These are phyloP conservation scores for Gracilaria gracilis DNA, from an alignment of 23 red algal species.

Conservation along the genomic window DNA sequence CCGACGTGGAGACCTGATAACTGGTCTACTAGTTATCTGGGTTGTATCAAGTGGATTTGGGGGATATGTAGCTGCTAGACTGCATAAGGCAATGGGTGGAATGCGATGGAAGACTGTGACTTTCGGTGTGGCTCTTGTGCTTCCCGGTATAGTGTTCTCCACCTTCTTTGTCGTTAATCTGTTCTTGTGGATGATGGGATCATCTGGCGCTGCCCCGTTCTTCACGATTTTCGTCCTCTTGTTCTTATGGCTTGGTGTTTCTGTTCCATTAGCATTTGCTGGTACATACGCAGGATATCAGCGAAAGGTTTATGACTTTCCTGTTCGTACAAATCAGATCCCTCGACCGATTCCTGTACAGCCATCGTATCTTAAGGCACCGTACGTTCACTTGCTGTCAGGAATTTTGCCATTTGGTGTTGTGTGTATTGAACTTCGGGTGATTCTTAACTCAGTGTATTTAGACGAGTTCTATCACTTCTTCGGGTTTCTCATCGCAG, in stretches of 20 bases:
- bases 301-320: conserved; percentile 76
- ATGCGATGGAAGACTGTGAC: conserved; percentile 72
- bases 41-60: conserved; percentile 67
- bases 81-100: conserved; percentile 86
- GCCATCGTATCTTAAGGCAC: conserved; percentile 59
- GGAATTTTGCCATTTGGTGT: conserved; percentile 91
- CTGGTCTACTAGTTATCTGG: conserved; percentile 80
- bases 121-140: conserved; percentile 70
- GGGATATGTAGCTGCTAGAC: conserved; percentile 81
- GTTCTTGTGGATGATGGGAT: conserved; percentile 85
- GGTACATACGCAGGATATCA: conserved; percentile 83
- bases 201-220: conserved; percentile 85
- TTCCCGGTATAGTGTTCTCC: conserved; percentile 82
- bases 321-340: conserved; percentile 94
- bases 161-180: conserved; percentile 89
- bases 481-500: conserved; percentile 85
- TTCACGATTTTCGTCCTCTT: conserved; percentile 76
- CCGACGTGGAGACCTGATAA: conserved; percentile 84
- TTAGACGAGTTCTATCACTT: conserved; percentile 85
- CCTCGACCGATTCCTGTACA: conserved; percentile 83
- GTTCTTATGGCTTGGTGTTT: conserved; percentile 94
- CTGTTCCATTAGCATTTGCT: conserved; percentile 84
- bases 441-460: conserved; percentile 86
- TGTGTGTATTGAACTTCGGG: conserved; percentile 83
- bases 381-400: conserved; percentile 40